Base-by-base conservation (phyloP, 2,329 filamentous ascomycete genomes). In the Trichoderma harzianum region DNA sequence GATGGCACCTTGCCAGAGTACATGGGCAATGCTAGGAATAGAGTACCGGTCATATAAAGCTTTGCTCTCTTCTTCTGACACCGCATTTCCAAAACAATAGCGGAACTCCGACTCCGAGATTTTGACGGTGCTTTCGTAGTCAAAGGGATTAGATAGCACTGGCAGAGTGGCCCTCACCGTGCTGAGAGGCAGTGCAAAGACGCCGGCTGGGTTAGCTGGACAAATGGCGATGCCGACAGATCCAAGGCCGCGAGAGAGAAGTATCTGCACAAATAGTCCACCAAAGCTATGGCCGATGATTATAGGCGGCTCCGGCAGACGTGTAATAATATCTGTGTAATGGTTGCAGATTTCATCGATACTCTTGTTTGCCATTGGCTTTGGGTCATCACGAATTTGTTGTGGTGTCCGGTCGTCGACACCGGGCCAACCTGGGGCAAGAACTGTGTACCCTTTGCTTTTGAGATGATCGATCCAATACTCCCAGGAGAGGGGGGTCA, bases 261-360 rank as follows among this genome's bases (percentile, higher is more conserved):
- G 47, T 12, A 53, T 53, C 11, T 53, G 47, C n/a, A 14, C 47
- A 53, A 53, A 53, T 12, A 53, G 47, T 12, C 47, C 47, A 3
- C 47, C 47, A 53, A 53, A 53, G 47, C 47, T 53, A 53, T 53
- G 47, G 5, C 47, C 47, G 11, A 53, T 24, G 47, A 53, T 53
- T 3, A 53, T 53, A 7, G 47, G 47, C 11, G 47, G 47, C 3
- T 53, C 21, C 1, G 47, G 21, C 11, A 53, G n/a, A 24, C 47
- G 47, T 24, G 47, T 53, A 12, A 53, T 53, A 16, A 64, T 64
- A 18, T 18, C 26, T 8, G 61, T 64, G 26, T 64, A 64, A 21
- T 64, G 61, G 10, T 47, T 26, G 61, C 61, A 64, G 18, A 64
- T 64, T 64, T 64, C 61, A 8, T 64, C 61, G 12, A 64, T 64